These are phyloP conservation scores for Coniochaeta sp. DNA, from an alignment of 2,329 filamentous ascomycete genomes.

Conservation along the genomic window DNA sequence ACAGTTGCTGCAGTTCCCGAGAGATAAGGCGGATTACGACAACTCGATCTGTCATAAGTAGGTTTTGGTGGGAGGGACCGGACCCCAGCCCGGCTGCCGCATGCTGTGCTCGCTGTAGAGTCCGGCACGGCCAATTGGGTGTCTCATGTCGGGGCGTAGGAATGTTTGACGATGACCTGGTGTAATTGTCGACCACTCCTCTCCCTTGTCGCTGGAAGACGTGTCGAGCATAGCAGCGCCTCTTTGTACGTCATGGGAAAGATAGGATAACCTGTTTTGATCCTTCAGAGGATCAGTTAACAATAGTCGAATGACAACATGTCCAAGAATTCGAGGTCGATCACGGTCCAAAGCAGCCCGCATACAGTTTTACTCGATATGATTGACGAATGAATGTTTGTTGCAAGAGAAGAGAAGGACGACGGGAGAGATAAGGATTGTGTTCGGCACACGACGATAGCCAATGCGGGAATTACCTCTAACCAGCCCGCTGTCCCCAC, in stretches of 20 bases:
- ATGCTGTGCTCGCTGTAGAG: background rate
- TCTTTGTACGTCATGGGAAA: background rate
- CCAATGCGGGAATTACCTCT: background rate
- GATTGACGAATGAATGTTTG: constrained; percentile 8
- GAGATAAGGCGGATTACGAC: constrained; percentile 1
- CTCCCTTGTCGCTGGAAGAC: no score
- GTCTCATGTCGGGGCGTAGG: background rate
- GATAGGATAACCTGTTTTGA: background rate
- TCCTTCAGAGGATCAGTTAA: background rate
- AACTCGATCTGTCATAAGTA: constrained; percentile 1
- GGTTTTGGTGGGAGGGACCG: background rate
- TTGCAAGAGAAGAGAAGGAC: background rate
- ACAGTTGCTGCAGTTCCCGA: no score
- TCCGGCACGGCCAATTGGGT: background rate
- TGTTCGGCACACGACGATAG: no score
- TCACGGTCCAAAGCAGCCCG: background rate
- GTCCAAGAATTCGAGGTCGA: background rate
- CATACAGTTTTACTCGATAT: constrained; percentile 8
- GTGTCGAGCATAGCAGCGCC: no score
- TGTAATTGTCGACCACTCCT: no score
- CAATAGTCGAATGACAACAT: no score
- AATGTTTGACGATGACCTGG: background rate
- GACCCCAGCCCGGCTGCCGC: background rate
- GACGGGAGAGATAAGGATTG: background rate
- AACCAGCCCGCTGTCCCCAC: background rate